Evolutionary conservation across 495 filamentous ascomycete genomes (phyloP).

Genomic region (Hyaloscypha variabilis): DNA sequence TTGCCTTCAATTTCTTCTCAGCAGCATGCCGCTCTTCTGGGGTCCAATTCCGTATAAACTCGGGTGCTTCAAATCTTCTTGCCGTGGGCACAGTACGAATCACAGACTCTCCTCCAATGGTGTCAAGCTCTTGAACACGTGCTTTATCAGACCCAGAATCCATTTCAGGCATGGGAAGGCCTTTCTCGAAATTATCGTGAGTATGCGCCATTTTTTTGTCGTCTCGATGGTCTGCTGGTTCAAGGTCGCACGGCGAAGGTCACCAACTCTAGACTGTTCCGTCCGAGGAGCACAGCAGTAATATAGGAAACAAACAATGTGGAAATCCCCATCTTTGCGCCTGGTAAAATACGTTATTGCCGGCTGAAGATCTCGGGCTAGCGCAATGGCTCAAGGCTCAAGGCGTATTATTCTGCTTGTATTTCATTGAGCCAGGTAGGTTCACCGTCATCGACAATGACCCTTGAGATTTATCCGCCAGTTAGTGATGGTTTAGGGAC

Average conservation of each 20-base stretch:
- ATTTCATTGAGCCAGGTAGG: background rate
- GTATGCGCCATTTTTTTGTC: conserved; percentile 16
- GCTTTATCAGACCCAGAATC: conserved; percentile 23
- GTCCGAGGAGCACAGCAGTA: background rate
- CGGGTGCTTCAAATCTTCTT: conserved; percentile 45
- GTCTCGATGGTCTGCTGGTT: background rate
- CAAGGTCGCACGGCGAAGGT: background rate
- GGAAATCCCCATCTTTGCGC: background rate
- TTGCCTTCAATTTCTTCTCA: conserved; percentile 57
- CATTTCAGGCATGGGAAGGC: background rate
- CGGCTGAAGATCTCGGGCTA: background rate
- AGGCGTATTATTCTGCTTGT: background rate
- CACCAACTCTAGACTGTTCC: background rate
- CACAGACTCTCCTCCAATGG: background rate
- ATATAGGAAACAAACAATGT: background rate
- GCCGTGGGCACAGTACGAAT: background rate
- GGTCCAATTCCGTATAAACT: conserved; percentile 51
- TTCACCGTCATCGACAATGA: background rate
- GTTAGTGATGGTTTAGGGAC: background rate
- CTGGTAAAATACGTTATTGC: background rate
- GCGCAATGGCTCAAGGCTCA: background rate
- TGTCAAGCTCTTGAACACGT: conserved; percentile 22
- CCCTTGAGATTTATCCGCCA: background rate
- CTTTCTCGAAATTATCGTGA: conserved; percentile 23
- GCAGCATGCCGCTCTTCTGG: conserved; percentile 49